Conservation (phyloP, 2,329 filamentous ascomycete genomes). For the Mycosphaerelloides madeirae region DNA sequence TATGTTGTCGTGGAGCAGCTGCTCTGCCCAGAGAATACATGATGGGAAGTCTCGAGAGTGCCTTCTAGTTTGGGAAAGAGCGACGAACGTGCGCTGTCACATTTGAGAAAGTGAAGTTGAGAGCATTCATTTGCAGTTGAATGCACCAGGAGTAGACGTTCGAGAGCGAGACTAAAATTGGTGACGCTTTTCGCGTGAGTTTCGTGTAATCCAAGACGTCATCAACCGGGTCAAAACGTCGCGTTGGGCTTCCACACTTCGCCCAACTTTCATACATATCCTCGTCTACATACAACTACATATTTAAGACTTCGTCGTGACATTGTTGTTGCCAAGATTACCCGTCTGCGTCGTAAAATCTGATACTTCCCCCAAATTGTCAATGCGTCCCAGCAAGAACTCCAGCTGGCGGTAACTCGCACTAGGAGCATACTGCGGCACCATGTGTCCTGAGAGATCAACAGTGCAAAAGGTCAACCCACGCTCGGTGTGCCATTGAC, state of each 20-base stretch:
- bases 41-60: background rate
- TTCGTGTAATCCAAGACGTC: too few relatives aligned
- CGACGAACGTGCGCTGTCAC: background rate
- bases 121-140: too few relatives aligned
- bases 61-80: background rate
- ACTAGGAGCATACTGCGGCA: slow-evolving; percentile 62
- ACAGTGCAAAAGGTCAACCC: slow-evolving; percentile 68
- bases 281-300: too few relatives aligned
- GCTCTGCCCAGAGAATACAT: background rate
- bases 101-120: background rate
- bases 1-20: background rate
- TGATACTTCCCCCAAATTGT: slow-evolving; percentile 44
- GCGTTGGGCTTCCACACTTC: too few relatives aligned
- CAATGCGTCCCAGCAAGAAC: slow-evolving; percentile 66
- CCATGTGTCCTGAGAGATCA: slow-evolving; percentile 55
- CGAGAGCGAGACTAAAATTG: too few relatives aligned
- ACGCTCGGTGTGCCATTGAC: slow-evolving; percentile 66
- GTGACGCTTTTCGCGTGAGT: too few relatives aligned
- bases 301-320: slow-evolving; percentile 14
- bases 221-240: too few relatives aligned
- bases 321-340: slow-evolving; percentile 26
- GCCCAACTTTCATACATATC: too few relatives aligned
- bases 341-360: slow-evolving; percentile 34
- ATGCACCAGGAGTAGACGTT: too few relatives aligned
- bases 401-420: slow-evolving; percentile 64